These are phyloP conservation scores for Wilhelminamyces savonicus DNA, from an alignment of 805 yeast species.

Conservation along the genomic window DNA sequence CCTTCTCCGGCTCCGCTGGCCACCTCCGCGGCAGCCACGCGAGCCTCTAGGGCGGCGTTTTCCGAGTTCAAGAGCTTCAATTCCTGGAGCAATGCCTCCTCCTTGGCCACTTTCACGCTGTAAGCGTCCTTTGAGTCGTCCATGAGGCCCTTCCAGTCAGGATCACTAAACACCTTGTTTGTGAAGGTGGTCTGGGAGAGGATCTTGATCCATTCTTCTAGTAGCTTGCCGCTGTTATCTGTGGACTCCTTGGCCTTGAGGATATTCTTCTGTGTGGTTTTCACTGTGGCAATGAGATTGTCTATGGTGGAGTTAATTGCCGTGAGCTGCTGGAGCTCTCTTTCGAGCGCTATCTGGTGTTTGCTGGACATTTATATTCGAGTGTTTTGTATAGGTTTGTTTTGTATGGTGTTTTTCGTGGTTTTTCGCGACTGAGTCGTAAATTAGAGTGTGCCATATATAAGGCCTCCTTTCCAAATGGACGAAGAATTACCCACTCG, in stretches of 20 bases:
- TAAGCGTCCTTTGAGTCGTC: background rate
- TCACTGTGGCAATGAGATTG: constrained; percentile 21
- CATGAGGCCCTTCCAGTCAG: constrained; percentile 32
- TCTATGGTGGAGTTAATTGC: constrained; percentile 27
- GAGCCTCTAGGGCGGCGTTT: background rate
- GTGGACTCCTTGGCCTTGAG: constrained; percentile 33
- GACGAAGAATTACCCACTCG: constrained; percentile 56
- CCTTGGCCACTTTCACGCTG: constrained; percentile 7
- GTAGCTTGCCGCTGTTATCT: constrained; percentile 40
- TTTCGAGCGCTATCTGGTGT: constrained; percentile 13
- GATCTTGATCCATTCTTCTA: constrained; percentile 57
- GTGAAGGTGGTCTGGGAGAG: constrained; percentile 58
- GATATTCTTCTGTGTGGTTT: constrained; percentile 22
- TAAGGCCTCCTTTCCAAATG: no score
- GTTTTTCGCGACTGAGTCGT: no score
- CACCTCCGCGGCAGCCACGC: no score
- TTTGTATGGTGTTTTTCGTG: background rate
- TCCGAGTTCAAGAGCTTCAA: background rate
- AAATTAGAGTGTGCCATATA: no score
- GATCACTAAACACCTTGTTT: constrained; percentile 38
- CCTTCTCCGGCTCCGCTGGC: no score
- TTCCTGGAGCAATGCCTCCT: background rate
- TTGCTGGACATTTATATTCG: background rate
- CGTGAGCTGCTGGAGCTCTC: constrained; percentile 18
- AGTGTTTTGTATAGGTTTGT: background rate